Evolutionary conservation across 2,329 filamentous ascomycete genomes (phyloP), one percentile per base, ranked within the genome.

Genomic region (Pseudogymnoascus sp.): DNA sequence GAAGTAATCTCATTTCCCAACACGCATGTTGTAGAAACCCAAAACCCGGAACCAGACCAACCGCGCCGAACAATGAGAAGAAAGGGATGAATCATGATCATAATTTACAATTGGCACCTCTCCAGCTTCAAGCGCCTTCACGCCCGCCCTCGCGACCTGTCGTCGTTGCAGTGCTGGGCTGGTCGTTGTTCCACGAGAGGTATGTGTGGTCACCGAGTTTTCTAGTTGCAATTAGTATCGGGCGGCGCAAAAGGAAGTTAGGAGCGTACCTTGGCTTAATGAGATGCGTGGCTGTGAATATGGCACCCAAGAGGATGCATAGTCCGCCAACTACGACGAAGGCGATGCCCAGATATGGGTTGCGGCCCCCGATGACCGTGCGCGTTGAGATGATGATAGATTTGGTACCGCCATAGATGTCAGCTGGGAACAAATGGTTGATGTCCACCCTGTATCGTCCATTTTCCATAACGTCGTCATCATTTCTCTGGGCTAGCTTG

Each of bases 121-220:
- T 15, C 37, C 25, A 15, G 12, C 36, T 12, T 62, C 29, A 60
- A 48, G 61, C 52, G 2, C 58, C 61, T 31, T 62, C 45, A 27
- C 40, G 45, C 31, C 62, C 62, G 31, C 64, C 64, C 60, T 87
- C 81, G 65, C 87, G 84, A 64, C 86, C 85, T 1, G 78, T 78
- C 25, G 78, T 73, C 15, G 80, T 82, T 63, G 81, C 82, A 52
- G 82, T 80, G 64, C 77, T 80, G 6, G 82, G 79, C 64, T 83
- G 78, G 52, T 89, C 86, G 65, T 86, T 88, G 74, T 97, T 97
- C 94, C 94, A 99, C 25, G 90, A 94, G 58, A 99, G 82, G 74
- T 99, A 97, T 7, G 92, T 97, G 75, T 97, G 94, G 74, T 99
- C 94, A 65, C 94, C 94, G 42, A 99, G 84, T 88, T 97, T 99